phyloP scores from a whole-genome alignment of 2,329 filamentous ascomycete species.

The Colletotrichum cordylinicola region DNA sequence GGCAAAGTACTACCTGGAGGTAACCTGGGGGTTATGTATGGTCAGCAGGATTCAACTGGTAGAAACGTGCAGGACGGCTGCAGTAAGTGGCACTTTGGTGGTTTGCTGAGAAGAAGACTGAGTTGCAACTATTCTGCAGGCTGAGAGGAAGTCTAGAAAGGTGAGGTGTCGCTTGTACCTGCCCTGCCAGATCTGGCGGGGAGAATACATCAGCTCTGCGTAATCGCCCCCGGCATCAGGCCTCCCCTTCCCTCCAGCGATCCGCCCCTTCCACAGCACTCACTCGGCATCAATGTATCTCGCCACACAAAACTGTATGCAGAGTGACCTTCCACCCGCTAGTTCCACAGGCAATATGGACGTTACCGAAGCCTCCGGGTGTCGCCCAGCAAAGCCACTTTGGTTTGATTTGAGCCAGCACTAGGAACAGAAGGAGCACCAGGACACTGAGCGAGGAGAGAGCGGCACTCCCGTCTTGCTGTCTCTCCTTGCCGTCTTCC shows the following conservation, averaged over 20 bases:
- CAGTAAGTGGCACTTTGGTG: background rate
- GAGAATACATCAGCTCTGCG: background rate
- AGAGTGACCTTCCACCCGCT: background rate
- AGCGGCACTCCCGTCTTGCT: background rate
- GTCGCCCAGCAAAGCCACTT: background rate
- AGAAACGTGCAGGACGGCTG: background rate
- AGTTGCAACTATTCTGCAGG: background rate
- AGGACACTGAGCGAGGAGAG: background rate
- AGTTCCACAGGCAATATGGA: conserved; percentile 1
- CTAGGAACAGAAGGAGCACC: background rate
- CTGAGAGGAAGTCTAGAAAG: background rate
- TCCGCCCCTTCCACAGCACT: background rate
- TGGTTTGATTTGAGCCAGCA: background rate
- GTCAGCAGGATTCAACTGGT: background rate
- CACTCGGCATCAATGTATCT: background rate
- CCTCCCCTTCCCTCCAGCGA: background rate
- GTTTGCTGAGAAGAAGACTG: background rate
- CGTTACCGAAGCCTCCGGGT: conserved; percentile 18
- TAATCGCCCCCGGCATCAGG: background rate
- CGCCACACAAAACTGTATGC: background rate
- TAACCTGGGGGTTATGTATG: background rate
- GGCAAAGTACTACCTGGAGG: background rate
- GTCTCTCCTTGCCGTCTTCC: conserved; percentile 6
- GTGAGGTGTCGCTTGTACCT: background rate
- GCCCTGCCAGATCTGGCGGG: background rate